phyloP scores from a whole-genome alignment of 805 yeast species.

The Myxozyma nipponensis region DNA sequence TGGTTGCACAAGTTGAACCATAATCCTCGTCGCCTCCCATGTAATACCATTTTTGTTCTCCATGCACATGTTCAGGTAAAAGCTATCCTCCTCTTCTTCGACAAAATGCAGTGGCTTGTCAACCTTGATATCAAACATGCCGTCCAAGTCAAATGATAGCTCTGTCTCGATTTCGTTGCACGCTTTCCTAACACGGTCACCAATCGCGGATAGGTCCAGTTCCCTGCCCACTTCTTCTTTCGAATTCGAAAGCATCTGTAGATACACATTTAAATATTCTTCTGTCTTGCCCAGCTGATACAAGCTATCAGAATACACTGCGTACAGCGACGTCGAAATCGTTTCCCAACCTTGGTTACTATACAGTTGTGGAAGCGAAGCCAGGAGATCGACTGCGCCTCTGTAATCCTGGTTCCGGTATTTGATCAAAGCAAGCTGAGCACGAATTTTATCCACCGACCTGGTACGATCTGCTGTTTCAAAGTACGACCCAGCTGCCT shows the following conservation, averaged over 20 bases:
- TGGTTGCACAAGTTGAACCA: conserved; percentile 18
- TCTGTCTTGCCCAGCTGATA: conserved; percentile 30
- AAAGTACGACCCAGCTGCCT: conserved; percentile 52
- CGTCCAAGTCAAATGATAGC: conserved; percentile 3
- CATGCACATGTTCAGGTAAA: conserved; percentile 7
- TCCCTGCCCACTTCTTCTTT: not conserved
- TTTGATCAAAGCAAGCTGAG: conserved; percentile 72
- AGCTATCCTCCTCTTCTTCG: conserved; percentile 14
- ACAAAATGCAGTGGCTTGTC: conserved; percentile 3
- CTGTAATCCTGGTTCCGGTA: conserved; percentile 54
- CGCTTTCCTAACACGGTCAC: conserved; percentile 3
- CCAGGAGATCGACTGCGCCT: conserved; percentile 59
- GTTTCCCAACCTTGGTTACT: conserved; percentile 68
- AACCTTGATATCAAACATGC: conserved; percentile 10
- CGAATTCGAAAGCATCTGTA: conserved; percentile 15
- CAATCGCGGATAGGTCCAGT: conserved; percentile 4
- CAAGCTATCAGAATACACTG: conserved; percentile 66
- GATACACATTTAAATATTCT: conserved; percentile 30
- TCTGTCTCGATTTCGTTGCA: conserved; percentile 9
- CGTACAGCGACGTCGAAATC: conserved; percentile 63
- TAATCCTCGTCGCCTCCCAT: conserved; percentile 11
- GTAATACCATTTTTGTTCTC: conserved; percentile 10
- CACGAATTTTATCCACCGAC: conserved; percentile 66
- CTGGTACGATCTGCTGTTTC: conserved; percentile 53
- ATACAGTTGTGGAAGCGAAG: conserved; percentile 66